Conservation (phyloP, 768 basidiomycete genomes). For the Amanita rubescens region DNA sequence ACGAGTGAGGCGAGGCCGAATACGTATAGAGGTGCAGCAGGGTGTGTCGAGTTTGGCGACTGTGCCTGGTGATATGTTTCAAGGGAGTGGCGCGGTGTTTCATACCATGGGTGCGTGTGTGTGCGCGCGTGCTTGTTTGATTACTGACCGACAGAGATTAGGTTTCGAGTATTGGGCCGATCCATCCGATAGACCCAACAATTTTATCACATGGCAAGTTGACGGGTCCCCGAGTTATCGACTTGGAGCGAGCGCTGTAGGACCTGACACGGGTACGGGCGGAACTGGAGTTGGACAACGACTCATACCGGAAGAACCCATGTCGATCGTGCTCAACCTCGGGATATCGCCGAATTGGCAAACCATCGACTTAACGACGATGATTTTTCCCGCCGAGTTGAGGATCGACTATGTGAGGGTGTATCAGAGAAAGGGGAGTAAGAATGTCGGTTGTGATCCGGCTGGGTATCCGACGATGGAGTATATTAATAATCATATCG, state of each 20-base stretch:
- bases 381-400: slow-evolving; percentile 66
- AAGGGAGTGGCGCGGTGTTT: too few species aligned
- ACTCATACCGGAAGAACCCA: slow-evolving; percentile 50
- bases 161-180: slow-evolving; percentile 76
- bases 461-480: slow-evolving; percentile 54
- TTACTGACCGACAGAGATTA: too few species aligned
- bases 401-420: slow-evolving; percentile 76
- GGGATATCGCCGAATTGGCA: slow-evolving; percentile 70
- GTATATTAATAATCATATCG: slow-evolving; percentile 50
- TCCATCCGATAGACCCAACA: slow-evolving; percentile 42
- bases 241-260: slow-evolving; percentile 48
- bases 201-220: slow-evolving; percentile 72
- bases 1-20: too few species aligned
- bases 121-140: too few species aligned
- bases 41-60: too few species aligned
- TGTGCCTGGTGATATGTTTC: too few species aligned
- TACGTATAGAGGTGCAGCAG: too few species aligned
- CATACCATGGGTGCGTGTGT: too few species aligned
- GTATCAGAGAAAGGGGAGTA: slow-evolving; percentile 55
- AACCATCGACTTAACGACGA: slow-evolving; percentile 39
- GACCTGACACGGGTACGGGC: slow-evolving; percentile 26
- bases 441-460: slow-evolving; percentile 65
- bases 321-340: slow-evolving; percentile 56
- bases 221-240: slow-evolving; percentile 43
- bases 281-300: slow-evolving; percentile 53